Conservation (phyloP, 106 monocot species). For the Cymbidium sinense region DNA sequence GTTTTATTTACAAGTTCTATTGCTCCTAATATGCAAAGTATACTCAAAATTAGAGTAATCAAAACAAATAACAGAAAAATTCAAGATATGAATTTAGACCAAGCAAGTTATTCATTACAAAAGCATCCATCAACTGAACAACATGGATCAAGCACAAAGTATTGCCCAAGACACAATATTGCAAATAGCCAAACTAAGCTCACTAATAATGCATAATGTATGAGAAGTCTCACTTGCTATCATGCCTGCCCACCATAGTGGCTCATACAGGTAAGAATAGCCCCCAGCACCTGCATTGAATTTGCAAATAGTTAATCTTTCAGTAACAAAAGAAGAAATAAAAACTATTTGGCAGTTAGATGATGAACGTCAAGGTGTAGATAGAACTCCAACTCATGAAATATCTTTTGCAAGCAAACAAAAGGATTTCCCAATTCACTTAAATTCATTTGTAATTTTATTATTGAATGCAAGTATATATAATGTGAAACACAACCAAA, state of each 20-base stretch:
- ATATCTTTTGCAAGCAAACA: not conserved
- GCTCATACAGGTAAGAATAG: constrained; percentile 85
- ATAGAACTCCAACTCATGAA: not conserved
- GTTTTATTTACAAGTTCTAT: not conserved
- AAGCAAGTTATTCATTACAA: not conserved
- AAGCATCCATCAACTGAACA: not conserved
- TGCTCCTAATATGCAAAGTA: not conserved
- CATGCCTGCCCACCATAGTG: constrained; percentile 97
- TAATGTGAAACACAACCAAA: not conserved
- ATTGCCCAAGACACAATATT: not conserved
- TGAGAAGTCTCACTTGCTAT: constrained; percentile 64
- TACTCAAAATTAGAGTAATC: not conserved
- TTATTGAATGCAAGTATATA: not conserved
- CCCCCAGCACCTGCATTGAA: constrained; percentile 61
- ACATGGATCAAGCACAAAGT: not conserved
- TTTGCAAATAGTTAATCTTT: constrained; percentile 5
- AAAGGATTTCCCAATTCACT: too few relatives aligned
- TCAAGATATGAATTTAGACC: not conserved
- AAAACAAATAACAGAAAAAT: not conserved
- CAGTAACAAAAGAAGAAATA: not conserved
- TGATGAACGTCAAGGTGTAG: not conserved
- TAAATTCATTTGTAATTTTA: not conserved
- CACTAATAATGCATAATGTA: not conserved
- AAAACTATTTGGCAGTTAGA: not conserved
- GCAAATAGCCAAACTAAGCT: not conserved